Percentiles rank a stretch among this genome's conserved stretches.
phyloP scores from a whole-genome alignment of 805 yeast species.

The Kodamaea laetipori region DNA sequence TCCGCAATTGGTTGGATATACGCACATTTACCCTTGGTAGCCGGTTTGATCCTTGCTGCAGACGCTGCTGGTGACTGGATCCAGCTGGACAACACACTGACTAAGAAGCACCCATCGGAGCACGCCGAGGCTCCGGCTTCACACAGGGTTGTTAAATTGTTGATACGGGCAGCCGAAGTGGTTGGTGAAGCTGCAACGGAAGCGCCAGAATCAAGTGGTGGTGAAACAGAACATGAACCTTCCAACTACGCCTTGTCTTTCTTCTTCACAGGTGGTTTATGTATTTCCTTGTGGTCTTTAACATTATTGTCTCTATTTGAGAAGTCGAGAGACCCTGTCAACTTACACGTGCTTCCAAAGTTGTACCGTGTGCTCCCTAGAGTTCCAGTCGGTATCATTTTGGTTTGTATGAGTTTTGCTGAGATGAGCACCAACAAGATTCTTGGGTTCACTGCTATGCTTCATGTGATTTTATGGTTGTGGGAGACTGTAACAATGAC shows the following conservation, averaged over 20 bases:
- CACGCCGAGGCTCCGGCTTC: background rate
- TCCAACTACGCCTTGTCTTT: slow-evolving; percentile 45
- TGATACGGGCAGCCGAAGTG: slow-evolving; percentile 13
- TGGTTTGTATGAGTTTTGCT: slow-evolving; percentile 47
- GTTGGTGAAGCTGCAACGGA: slow-evolving; percentile 2
- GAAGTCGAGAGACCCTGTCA: slow-evolving; percentile 42
- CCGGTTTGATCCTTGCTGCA: slow-evolving; percentile 54
- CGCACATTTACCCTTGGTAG: slow-evolving; percentile 54
- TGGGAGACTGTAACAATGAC: slow-evolving; percentile 40
- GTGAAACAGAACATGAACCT: slow-evolving; percentile 31
- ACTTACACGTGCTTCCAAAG: slow-evolving; percentile 31
- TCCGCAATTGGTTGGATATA: slow-evolving; percentile 51
- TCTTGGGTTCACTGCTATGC: slow-evolving; percentile 40
- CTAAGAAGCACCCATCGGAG: background rate
- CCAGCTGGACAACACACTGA: slow-evolving; percentile 24
- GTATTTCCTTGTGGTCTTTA: slow-evolving; percentile 44
- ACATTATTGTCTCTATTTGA: slow-evolving; percentile 47
- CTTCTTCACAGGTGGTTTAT: slow-evolving; percentile 56
- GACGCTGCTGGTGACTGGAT: slow-evolving; percentile 58
- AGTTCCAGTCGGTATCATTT: slow-evolving; percentile 41
- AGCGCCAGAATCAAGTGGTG: slow-evolving; percentile 3
- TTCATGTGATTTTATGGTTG: slow-evolving; percentile 34
- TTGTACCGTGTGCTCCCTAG: slow-evolving; percentile 44
- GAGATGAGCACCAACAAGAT: slow-evolving; percentile 35
- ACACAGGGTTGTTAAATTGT: background rate